Evolutionary conservation across 768 basidiomycete species (phyloP), one percentile per base, ranked within the genome.

Genomic region (Wakefieldia striispora): DNA sequence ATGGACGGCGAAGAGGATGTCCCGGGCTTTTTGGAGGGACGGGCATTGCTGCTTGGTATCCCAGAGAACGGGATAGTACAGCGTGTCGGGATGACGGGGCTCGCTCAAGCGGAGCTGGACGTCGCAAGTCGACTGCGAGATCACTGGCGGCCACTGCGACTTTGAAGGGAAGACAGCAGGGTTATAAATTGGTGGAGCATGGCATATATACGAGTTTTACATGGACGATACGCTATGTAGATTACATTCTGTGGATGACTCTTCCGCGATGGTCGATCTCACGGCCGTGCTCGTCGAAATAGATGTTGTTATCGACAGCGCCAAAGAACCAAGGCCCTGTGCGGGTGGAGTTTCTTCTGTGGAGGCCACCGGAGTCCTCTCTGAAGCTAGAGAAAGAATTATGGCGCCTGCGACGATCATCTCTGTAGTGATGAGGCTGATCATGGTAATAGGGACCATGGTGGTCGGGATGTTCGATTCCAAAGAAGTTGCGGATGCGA

Each of bases 121-220:
- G 86, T 89, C 8, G 84, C 75, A 12, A 77, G 68, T 47, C 64
- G 57, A 40, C 62, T 89, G 53, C 76, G 69, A 44, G 75, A 72
- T 23, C 86, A 90, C 60, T 90, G 88, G 88, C 69, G 74, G 21
- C 87, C 83, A 0, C 79, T 83, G 47, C 77, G 70, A 50, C 68
- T 80, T 36, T 86, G 68, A 50, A 23, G 13, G 27, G 16, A 7
- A 9, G 21, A 5, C 1, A 1, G 19, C 5, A 61, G 50, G 45
- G 27, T 6, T 11, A n/a, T 38, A 26, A 6, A 45, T 47, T 40
- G 40, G 17, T 1, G 20, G 37, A 14, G 34, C 38, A 37, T 20
- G 19, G 20, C 19, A 36, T 49, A 19, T 7, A 38, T 52, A 50
- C 49, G 51, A 21, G n/a, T 2, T 42, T 46, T 46, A 45, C 33